Evolutionary conservation across 140 eudicot genomes (phyloP).

Genomic region (Senecio squalidus): DNA sequence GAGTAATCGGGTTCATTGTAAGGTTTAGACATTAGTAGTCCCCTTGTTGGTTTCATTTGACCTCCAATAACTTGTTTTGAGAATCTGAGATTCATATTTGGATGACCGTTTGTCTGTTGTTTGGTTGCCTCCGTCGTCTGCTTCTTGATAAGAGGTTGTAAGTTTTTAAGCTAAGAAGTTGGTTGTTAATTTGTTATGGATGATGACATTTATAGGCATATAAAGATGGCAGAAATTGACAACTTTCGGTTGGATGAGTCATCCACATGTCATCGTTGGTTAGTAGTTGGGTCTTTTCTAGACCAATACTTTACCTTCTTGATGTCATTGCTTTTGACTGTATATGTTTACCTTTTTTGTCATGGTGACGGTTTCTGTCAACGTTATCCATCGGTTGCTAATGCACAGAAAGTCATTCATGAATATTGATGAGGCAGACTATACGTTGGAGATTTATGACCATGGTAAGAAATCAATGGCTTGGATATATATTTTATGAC

Average conservation of each 20-base stretch:
- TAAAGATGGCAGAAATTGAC: background rate
- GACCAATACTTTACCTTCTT: constrained; percentile 5
- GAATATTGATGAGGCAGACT: background rate
- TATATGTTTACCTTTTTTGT: constrained; percentile 6
- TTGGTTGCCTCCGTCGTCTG: background rate
- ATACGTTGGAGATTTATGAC: background rate
- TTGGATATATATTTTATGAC: background rate
- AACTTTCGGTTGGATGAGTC: background rate
- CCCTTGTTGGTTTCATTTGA: background rate
- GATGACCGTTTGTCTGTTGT: no score
- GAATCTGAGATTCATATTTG: no score
- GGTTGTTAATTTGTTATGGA: background rate
- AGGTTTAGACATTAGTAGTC: background rate
- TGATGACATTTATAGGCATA: background rate
- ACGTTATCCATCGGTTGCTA: background rate
- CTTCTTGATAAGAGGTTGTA: background rate
- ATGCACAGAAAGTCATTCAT: background rate
- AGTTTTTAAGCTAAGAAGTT: background rate
- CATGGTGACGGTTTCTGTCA: constrained; percentile 4
- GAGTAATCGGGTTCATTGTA: background rate
- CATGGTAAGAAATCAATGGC: background rate
- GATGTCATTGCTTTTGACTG: constrained; percentile 7
- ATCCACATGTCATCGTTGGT: background rate
- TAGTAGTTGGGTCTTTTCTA: constrained; percentile 6
- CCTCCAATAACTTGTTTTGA: background rate